Evolutionary conservation across 495 filamentous ascomycete species (phyloP).

Genomic region (Tetracladium setigerum): DNA sequence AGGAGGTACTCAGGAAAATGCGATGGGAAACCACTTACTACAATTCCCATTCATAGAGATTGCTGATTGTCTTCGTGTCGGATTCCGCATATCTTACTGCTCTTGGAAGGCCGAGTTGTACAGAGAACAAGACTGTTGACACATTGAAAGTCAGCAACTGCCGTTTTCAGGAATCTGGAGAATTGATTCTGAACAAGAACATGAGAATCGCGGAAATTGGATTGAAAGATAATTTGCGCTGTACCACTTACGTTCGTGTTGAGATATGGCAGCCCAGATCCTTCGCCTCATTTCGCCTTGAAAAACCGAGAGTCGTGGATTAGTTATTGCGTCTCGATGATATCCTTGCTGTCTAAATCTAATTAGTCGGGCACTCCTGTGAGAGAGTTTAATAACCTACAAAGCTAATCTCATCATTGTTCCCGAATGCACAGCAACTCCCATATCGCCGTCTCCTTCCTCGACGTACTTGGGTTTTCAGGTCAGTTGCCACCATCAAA

Average conservation of each 20-base stretch:
- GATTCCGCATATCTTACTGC: conserved; percentile 11
- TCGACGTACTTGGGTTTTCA: conserved; percentile 26
- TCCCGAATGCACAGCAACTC: conserved; percentile 40
- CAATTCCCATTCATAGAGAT: conserved; percentile 15
- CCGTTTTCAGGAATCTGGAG: no score
- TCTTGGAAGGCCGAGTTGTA: conserved; percentile 13
- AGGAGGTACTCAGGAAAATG: no score
- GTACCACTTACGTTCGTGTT: conserved; percentile 9
- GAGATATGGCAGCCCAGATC: conserved; percentile 34
- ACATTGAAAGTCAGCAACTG: no score
- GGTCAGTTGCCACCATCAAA: no score
- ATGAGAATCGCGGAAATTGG: no score
- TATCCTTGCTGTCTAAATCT: conserved; percentile 36
- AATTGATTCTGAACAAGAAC: no score
- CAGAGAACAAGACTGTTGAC: conserved; percentile 7
- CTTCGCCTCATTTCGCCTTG: conserved; percentile 52
- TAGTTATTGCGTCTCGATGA: conserved; percentile 44
- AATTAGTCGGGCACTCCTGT: no score
- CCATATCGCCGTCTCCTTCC: conserved; percentile 36
- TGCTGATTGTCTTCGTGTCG: conserved; percentile 11
- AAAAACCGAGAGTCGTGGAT: conserved; percentile 42
- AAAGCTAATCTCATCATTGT: conserved; percentile 42
- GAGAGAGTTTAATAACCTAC: no score
- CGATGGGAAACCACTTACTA: not conserved
- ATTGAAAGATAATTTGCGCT: no score